A percentile compares a stretch with the other conserved stretches of the same genome.
Evolutionary conservation across 2,329 filamentous ascomycete species (phyloP).

Genomic region (Phialophora verrucosa): DNA sequence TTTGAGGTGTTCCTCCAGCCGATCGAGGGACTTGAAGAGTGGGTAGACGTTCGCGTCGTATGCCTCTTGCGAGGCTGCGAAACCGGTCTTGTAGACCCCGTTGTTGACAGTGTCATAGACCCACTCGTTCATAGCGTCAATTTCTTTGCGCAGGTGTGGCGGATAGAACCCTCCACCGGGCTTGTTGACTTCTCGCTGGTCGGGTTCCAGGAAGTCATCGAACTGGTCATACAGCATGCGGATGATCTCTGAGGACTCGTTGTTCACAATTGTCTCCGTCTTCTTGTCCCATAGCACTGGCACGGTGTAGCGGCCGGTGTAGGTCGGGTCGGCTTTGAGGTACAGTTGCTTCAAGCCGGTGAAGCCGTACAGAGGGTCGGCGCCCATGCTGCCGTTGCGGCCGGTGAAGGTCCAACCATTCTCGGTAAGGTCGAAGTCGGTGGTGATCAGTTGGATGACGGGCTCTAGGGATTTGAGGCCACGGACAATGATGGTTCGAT

Average conservation of each 20-base stretch:
- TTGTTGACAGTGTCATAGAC: constrained; percentile 69
- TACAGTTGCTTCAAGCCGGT: constrained; percentile 76
- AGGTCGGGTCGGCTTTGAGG: constrained; percentile 71
- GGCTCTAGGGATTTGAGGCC: constrained; percentile 58
- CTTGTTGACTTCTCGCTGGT: constrained; percentile 60
- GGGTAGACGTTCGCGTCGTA: constrained; percentile 73
- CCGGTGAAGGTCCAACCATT: constrained; percentile 78
- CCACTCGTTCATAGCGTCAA: constrained; percentile 78
- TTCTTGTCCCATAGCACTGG: constrained; percentile 82
- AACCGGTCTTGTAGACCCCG: constrained; percentile 67
- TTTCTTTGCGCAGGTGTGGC: constrained; percentile 62
- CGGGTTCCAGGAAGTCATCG: constrained; percentile 65
- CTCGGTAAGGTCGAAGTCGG: constrained; percentile 50
- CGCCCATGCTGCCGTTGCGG: constrained; percentile 59
- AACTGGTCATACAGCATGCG: constrained; percentile 82
- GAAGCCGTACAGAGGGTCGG: constrained; percentile 74
- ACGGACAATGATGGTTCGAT: constrained; percentile 56
- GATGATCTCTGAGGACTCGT: constrained; percentile 86
- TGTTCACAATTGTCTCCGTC: constrained; percentile 76
- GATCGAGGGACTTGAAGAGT: constrained; percentile 75
- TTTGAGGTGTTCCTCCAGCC: constrained; percentile 70
- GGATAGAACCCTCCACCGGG: constrained; percentile 63
- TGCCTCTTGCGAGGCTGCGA: constrained; percentile 75
- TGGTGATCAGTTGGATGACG: constrained; percentile 56
- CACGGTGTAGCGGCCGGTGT: constrained; percentile 77